Percentiles rank a stretch among this genome's conserved stretches.
Evolutionary conservation across 2,329 filamentous ascomycete genomes (phyloP).

Genomic region (Shiraia bambusicola): DNA sequence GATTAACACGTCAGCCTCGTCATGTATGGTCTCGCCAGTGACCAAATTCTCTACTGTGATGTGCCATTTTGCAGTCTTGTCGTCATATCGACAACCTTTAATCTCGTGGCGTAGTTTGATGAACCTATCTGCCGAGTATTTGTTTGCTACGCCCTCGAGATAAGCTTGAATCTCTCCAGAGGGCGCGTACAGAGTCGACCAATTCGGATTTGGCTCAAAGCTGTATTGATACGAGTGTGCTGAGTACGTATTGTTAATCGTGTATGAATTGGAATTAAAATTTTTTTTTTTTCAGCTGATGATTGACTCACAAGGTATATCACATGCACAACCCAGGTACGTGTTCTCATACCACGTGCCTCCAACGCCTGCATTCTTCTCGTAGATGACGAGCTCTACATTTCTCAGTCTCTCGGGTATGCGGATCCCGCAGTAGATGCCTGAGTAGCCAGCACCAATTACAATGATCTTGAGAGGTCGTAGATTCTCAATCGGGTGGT

Average conservation of each 20-base stretch:
- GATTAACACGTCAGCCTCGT: slow-evolving; percentile 34
- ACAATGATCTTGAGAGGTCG: slow-evolving; percentile 48
- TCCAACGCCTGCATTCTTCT: slow-evolving; percentile 48
- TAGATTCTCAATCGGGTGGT: slow-evolving; percentile 47
- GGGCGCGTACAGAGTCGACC: slow-evolving; percentile 46
- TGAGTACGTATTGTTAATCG: slow-evolving; percentile 3
- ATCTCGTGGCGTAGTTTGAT: slow-evolving; percentile 42
- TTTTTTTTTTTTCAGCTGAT: background rate
- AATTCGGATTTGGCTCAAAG: slow-evolving; percentile 47
- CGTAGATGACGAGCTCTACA: slow-evolving; percentile 46
- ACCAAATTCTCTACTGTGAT: slow-evolving; percentile 37
- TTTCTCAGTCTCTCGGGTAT: slow-evolving; percentile 46
- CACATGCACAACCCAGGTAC: slow-evolving; percentile 47
- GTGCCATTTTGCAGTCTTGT: slow-evolving; percentile 39
- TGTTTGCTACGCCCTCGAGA: slow-evolving; percentile 37
- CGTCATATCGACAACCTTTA: slow-evolving; percentile 37
- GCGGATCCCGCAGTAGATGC: slow-evolving; percentile 48
- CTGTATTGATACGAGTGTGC: slow-evolving; percentile 48
- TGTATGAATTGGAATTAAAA: background rate
- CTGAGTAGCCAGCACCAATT: slow-evolving; percentile 49
- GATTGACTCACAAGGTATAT: slow-evolving; percentile 34
- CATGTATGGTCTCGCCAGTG: slow-evolving; percentile 28
- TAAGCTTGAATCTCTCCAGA: slow-evolving; percentile 43
- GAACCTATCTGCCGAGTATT: slow-evolving; percentile 43
- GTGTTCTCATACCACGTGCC: slow-evolving; percentile 45